phyloP scores from a whole-genome alignment of 768 basidiomycete species.

The Naganishia antarctica region DNA sequence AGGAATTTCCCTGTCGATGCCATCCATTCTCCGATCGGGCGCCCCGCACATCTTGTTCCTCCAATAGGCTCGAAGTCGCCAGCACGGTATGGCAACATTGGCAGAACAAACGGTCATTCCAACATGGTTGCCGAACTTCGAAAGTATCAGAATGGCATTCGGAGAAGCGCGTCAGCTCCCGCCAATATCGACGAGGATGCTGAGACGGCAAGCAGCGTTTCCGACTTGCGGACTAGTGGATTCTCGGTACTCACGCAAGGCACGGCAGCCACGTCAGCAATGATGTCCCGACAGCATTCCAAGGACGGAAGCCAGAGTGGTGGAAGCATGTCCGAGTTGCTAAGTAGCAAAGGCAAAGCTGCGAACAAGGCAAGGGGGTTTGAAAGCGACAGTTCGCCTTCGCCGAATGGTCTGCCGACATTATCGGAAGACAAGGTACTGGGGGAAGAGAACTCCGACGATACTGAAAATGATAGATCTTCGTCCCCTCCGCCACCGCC shows the following conservation, averaged over 20 bases:
- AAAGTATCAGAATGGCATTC: conserved; percentile 38
- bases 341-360: conserved; percentile 58
- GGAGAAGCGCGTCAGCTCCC: conserved; percentile 41
- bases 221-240: conserved; percentile 51
- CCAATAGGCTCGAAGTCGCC: conserved; percentile 41
- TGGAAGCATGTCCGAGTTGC: conserved; percentile 61
- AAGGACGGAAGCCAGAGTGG: conserved; percentile 46
- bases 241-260: conserved; percentile 58
- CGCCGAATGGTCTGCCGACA: conserved; percentile 50
- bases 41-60: conserved; percentile 26
- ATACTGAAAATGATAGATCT: background rate
- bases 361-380: conserved; percentile 34
- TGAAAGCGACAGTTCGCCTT: conserved; percentile 9
- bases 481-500: conserved; percentile 35
- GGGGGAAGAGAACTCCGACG: conserved; percentile 6
- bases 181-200: conserved; percentile 29
- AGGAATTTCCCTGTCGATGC: conserved; percentile 30
- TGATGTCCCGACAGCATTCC: conserved; percentile 25
- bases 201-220: conserved; percentile 40
- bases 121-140: conserved; percentile 28
- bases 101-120: conserved; percentile 23
- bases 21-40: background rate
- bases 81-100: conserved; percentile 24
- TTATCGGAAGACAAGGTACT: conserved; percentile 41
- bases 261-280: conserved; percentile 56